Evolutionary conservation across 192 early-diverging fungal genomes (phyloP), one percentile per base, ranked within the genome.

Genomic region (Dispira parvispora): DNA sequence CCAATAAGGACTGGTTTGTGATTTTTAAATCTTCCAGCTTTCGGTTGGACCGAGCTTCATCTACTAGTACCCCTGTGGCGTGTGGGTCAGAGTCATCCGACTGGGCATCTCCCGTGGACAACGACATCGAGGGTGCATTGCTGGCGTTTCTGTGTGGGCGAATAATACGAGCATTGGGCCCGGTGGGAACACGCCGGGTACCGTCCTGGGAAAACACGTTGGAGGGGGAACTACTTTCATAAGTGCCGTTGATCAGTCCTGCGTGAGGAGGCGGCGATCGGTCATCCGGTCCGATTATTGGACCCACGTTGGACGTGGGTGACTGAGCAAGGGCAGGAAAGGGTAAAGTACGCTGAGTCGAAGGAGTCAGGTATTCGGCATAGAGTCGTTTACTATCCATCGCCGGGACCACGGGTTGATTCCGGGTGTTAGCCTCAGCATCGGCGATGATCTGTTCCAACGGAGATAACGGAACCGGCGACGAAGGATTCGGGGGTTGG

Each of bases 21-120:
- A 76, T 76, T 62, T 76, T 69, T 28, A 76, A 66, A 57, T 76
- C 75, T 44, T 76, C 71, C 50, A 76, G 68, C 63, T 71, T 73
- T 45, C 75, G 75, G 65, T 69, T 73, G 49, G 73, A 69, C 8
- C 75, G 71, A 13, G 75, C 75, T 60, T 76, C 75, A 43, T 12
- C 12, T 16, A 43, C 21, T 18, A 14, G 10, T 8, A 28, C 18
- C 32, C 43, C 57, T 18, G 20, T 23, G 20, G 20, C n/a, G 25
- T 26, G 25, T 18, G 3, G 3, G 25, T 18, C 25, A 27, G n/a
- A 18, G 27, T 55, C 53, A 16, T 60, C 57, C 13, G 57, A 60
- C 11, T 12, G 26, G 27, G n/a, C 0, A 13, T 60, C 57, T 2
- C 10, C 32, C 57, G 57, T 43, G 14, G 38, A 13, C 14, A 43